Base-by-base conservation (phyloP, 2,329 filamentous ascomycete genomes). In the Venturia carpophila region DNA sequence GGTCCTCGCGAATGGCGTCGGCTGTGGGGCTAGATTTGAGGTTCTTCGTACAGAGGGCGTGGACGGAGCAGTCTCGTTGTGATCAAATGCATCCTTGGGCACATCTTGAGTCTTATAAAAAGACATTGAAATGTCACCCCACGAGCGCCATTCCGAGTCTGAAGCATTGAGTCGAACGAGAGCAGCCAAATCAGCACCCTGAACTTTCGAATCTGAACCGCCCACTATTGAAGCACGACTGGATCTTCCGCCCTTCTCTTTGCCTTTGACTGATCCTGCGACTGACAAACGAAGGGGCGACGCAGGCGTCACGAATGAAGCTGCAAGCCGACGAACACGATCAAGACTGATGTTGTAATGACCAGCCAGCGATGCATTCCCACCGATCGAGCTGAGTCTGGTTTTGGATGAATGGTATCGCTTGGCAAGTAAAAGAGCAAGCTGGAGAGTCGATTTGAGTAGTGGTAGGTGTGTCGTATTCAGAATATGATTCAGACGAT, bases 351-450 rank as follows among this genome's bases (percentile, higher is more conserved):
- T 83, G 70, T 84, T 84, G 77, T 86, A 99, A 76, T 99, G 94
- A 68, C 92, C 92, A 62, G 97, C 80, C 61, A 97, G 79, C 39
- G 87, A 43, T 42, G n/a, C 43, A 47, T 15, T 86, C 56, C 92
- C 82, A 69, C 86, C 81, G 66, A 84, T 84, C n/a, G 77, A 75
- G 60, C 83, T 80, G 63, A 88, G 81, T 34, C 91, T 87, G 76
- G 92, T 91, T 67, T 94, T 87, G 21, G 92, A 92, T 11, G 90
- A 91, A 75, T 96, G 89, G 70, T 97, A 99, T 70, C 94, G 86
- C 77, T 97, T 91, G 15, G 94, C 93, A 67, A 99, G 82, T 73
- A 93, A 90, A 49, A 93, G 87, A 39, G 88, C 87, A 67, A 99
- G 85, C 68, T 90, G 87, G 52, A 99, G 83, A 10, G 91, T 89